Conservation (phyloP, 2,329 filamentous ascomycete species). For the Tolypocladium album region DNA sequence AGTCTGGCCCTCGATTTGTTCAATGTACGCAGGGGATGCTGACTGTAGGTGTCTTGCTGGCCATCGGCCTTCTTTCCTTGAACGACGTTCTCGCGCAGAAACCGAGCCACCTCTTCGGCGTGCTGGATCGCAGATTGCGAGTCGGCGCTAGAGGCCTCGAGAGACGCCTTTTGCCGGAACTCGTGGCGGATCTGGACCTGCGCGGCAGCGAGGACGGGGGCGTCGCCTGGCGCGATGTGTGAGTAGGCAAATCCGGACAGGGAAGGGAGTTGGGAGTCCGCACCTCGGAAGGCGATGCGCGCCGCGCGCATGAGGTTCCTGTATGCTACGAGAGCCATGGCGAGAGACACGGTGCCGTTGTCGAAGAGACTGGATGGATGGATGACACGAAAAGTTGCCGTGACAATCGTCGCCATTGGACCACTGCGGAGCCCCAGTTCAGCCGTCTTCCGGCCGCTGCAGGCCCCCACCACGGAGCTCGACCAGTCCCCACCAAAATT, state of each 20-base stretch:
- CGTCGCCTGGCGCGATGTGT: slow-evolving; percentile 48
- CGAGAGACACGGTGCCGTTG: background rate
- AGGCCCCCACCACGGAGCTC: background rate
- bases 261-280: slow-evolving; percentile 3
- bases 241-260: background rate
- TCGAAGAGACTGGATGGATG: background rate
- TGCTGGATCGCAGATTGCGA: slow-evolving; percentile 58
- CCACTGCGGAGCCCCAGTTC: slow-evolving; percentile 10
- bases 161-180: slow-evolving; percentile 58
- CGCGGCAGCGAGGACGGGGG: slow-evolving; percentile 56
- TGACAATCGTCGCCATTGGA: background rate
- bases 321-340: slow-evolving; percentile 67
- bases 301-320: slow-evolving; percentile 71
- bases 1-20: no score
- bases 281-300: slow-evolving; percentile 75
- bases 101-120: slow-evolving; percentile 70
- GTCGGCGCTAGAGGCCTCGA: slow-evolving; percentile 47
- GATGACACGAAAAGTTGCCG: background rate
- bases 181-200: slow-evolving; percentile 58
- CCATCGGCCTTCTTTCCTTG: slow-evolving; percentile 54
- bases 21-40: no score
- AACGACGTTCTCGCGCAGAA: slow-evolving; percentile 76
- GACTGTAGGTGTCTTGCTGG: slow-evolving; percentile 46
- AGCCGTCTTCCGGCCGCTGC: slow-evolving; percentile 9
- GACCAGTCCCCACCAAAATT: slow-evolving; percentile 3